These are phyloP conservation scores for Ensete ventricosum DNA, from an alignment of 176 grass and related monocot species.

Conservation along the genomic window DNA sequence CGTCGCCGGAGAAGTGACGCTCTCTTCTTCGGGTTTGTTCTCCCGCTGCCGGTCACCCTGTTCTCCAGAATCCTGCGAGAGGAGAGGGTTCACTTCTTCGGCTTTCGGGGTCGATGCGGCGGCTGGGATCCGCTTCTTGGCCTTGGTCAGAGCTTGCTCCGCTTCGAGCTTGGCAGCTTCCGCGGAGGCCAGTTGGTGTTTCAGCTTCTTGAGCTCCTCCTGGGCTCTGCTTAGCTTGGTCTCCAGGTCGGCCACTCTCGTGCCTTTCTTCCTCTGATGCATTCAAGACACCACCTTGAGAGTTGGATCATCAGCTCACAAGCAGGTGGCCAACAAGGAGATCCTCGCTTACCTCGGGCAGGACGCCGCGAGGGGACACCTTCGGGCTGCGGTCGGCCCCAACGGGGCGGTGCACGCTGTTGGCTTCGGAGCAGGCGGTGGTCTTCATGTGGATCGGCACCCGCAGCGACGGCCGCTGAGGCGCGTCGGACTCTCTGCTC, in stretches of 20 bases:
- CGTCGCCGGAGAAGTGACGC: conserved; percentile 27
- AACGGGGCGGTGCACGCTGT: conserved; percentile 14
- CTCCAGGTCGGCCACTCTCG: conserved; percentile 53
- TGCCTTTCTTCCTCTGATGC: conserved; percentile 51
- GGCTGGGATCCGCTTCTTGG: conserved; percentile 41
- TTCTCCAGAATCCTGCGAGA: not conserved
- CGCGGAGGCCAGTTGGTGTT: conserved; percentile 40
- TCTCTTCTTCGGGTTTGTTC: conserved; percentile 19
- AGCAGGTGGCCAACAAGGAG: not conserved
- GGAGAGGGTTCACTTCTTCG: conserved; percentile 6
- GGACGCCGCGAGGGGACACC: conserved; percentile 40
- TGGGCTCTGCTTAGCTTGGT: conserved; percentile 56
- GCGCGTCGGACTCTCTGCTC: conserved; percentile 49
- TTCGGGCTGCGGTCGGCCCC: conserved; percentile 57
- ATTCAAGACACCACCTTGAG: not conserved
- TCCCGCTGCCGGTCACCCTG: not conserved
- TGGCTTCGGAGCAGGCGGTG: conserved; percentile 34
- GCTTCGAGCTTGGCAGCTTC: conserved; percentile 60
- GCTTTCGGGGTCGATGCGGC: not conserved
- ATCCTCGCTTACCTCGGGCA: conserved; percentile 45
- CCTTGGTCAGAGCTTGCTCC: conserved; percentile 36
- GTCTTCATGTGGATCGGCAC: conserved; percentile 45
- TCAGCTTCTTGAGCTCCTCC: conserved; percentile 45
- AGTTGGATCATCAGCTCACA: not conserved
- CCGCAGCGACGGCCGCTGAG: conserved; percentile 33